Evolutionary conservation across 768 basidiomycete genomes (phyloP), one percentile per base, ranked within the genome.

Genomic region (Phlebiopsis gigantea): DNA sequence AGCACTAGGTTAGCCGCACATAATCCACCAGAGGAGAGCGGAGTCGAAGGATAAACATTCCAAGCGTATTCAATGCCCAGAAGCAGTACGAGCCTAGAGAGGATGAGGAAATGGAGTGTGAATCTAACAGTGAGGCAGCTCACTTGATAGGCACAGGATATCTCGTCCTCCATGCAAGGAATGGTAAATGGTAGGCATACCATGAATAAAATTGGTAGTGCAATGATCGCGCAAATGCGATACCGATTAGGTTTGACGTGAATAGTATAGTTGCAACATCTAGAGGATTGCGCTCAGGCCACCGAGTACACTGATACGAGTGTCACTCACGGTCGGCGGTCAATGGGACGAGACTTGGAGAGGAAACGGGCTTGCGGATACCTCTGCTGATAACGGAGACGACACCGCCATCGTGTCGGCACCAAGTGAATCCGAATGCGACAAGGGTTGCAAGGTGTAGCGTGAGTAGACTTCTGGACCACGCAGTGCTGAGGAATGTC

Each of bases 171-270:
- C 85, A 94, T 3, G 82, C 74, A 26, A 98, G 70, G 66, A 95
- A 86, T 1, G 96, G 93, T 30, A 96, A 69, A 64, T 95, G 92
- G 56, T 90, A 87, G 9, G 88, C 91, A 68, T 98, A 98, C 97
- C 97, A 99, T 5, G 90, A 86, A 69, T 97, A 97, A 71, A 99
- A 99, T 63, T 99, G 97, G 68, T 98, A 98, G 68, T 99, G 97
- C 44, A 99, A 73, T 9, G 96, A 98, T 19, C 97, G 84, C 21
- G 97, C 92, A 68, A 91, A 97, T 6, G 90, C 60, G 31, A 98
- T 88, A 17, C 97, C 97, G 52, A 97, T 85, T 39, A 98, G 69
- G 66, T 98, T 98, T 15, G 89, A 89, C 1, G 92, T 95, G 75
- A 92, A 93, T 5, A 98, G 77, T 22, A 93, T 77, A 0, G 88